Evolutionary conservation across 1,284 basidiomycete genomes (phyloP).

Genomic region (Gymnopus androsaceus): DNA sequence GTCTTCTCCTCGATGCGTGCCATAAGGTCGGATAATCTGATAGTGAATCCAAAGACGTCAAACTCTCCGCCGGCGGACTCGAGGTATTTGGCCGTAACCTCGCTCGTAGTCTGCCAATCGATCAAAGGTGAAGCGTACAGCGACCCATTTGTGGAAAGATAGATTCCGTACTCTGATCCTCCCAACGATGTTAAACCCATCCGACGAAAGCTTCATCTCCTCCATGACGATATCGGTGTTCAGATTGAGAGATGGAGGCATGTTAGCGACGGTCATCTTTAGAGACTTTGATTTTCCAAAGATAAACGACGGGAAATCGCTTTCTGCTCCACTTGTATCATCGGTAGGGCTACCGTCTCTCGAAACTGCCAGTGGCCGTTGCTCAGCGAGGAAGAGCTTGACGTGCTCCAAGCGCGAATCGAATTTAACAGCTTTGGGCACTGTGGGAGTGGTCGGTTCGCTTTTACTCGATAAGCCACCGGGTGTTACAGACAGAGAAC

Average conservation of each 20-base stretch:
- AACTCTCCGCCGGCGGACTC: slow-evolving; percentile 63
- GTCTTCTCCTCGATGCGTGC: slow-evolving; percentile 84
- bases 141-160: slow-evolving; percentile 86
- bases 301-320: slow-evolving; percentile 66
- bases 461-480: slow-evolving; percentile 51
- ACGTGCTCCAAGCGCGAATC: slow-evolving; percentile 90
- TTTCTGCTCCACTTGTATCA: slow-evolving; percentile 75
- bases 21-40: slow-evolving; percentile 65
- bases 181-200: slow-evolving; percentile 63
- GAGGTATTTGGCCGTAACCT: slow-evolving; percentile 81
- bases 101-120: slow-evolving; percentile 95
- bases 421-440: slow-evolving; percentile 88
- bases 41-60: slow-evolving; percentile 72
- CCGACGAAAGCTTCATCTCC: slow-evolving; percentile 59
- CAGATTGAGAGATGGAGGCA: slow-evolving; percentile 41
- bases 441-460: slow-evolving; percentile 60
- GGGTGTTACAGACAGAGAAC: slow-evolving; percentile 52
- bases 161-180: slow-evolving; percentile 82
- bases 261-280: slow-evolving; percentile 57
- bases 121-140: slow-evolving; percentile 91
- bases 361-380: slow-evolving; percentile 91
- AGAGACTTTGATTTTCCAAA: slow-evolving; percentile 46
- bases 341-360: slow-evolving; percentile 88
- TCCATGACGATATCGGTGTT: slow-evolving; percentile 54
- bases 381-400: slow-evolving; percentile 91